phyloP scores from a whole-genome alignment of 768 basidiomycete species.

The Lactarius vividus region DNA sequence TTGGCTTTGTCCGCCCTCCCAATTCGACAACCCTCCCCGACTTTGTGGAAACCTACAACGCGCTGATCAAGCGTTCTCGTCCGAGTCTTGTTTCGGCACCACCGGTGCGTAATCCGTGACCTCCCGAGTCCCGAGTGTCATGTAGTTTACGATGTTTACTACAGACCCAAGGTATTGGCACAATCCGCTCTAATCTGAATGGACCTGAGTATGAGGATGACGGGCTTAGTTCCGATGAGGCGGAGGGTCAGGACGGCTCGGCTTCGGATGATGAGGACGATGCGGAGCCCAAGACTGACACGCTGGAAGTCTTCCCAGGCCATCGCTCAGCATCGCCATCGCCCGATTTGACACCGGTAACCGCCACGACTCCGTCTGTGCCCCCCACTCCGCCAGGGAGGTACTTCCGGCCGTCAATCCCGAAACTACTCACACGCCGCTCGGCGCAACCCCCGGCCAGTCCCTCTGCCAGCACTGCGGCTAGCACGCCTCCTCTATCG shows the following conservation, averaged over 20 bases:
- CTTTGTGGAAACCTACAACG: slow-evolving; percentile 58
- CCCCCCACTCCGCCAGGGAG: slow-evolving; percentile 31
- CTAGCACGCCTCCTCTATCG: slow-evolving; percentile 7
- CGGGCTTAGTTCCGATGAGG: slow-evolving; percentile 60
- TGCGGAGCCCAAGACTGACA: slow-evolving; percentile 24
- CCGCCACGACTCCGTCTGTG: slow-evolving; percentile 29
- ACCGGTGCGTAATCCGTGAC: slow-evolving; percentile 46
- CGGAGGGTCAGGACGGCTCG: slow-evolving; percentile 42
- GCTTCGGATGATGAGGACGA: slow-evolving; percentile 39
- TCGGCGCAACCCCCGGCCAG: slow-evolving; percentile 33
- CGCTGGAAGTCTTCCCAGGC: background rate
- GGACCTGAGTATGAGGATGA: slow-evolving; percentile 70
- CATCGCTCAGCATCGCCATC: slow-evolving; percentile 13
- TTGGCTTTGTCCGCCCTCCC: slow-evolving; percentile 53
- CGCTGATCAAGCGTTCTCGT: slow-evolving; percentile 61
- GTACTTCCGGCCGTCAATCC: slow-evolving; percentile 32
- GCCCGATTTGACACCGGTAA: slow-evolving; percentile 12
- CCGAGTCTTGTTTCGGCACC: slow-evolving; percentile 73
- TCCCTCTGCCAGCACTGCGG: slow-evolving; percentile 33
- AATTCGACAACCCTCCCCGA: slow-evolving; percentile 45
- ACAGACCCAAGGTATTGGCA: slow-evolving; percentile 86
- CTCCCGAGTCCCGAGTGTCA: background rate
- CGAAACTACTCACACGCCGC: slow-evolving; percentile 38
- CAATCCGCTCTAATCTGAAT: slow-evolving; percentile 60
- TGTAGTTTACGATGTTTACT: background rate